These are phyloP conservation scores for Termitomyces sp. DNA, from an alignment of 768 basidiomycete genomes.

Conservation along the genomic window DNA sequence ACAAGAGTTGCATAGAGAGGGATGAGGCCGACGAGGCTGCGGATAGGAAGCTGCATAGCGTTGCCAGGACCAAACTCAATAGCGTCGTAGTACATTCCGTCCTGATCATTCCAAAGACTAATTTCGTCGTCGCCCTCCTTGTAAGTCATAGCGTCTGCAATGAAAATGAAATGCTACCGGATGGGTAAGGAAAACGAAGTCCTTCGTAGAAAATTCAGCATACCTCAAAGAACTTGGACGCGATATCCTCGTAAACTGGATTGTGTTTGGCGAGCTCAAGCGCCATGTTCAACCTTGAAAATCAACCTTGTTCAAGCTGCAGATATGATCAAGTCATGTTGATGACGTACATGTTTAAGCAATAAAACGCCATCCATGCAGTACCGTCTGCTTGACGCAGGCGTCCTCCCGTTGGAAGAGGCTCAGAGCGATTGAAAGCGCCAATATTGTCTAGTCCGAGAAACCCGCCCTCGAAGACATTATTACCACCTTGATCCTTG, in stretches of 20 bases:
- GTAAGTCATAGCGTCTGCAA: constrained; percentile 98
- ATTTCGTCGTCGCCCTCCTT: constrained; percentile 69
- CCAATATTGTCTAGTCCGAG: constrained; percentile 98
- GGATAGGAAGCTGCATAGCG: constrained; percentile 87
- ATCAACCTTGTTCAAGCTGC: background rate
- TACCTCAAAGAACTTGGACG: constrained; percentile 95
- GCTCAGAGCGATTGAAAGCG: constrained; percentile 96
- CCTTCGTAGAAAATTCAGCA: constrained; percentile 2
- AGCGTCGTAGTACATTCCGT: constrained; percentile 98
- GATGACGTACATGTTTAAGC: constrained; percentile 77
- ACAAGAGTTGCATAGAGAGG: constrained; percentile 94
- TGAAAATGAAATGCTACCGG: constrained; percentile 90
- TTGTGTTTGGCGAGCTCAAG: constrained; percentile 98
- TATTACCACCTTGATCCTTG: constrained; percentile 91
- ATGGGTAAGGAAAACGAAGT: background rate
- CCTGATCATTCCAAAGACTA: constrained; percentile 92
- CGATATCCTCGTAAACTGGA: constrained; percentile 96
- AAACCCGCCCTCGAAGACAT: constrained; percentile 98
- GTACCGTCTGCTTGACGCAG: constrained; percentile 98
- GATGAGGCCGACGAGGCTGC: constrained; percentile 95
- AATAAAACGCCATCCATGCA: constrained; percentile 99
- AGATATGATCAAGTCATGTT: background rate
- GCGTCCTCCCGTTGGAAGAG: constrained; percentile 88
- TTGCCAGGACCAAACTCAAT: constrained; percentile 81
- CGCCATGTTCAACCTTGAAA: constrained; percentile 85